A percentile compares a stretch with the other conserved stretches of the same genome.
Evolutionary conservation across 192 early-diverging fungal species (phyloP).

Genomic region (Martensiomyces pterosporus): DNA sequence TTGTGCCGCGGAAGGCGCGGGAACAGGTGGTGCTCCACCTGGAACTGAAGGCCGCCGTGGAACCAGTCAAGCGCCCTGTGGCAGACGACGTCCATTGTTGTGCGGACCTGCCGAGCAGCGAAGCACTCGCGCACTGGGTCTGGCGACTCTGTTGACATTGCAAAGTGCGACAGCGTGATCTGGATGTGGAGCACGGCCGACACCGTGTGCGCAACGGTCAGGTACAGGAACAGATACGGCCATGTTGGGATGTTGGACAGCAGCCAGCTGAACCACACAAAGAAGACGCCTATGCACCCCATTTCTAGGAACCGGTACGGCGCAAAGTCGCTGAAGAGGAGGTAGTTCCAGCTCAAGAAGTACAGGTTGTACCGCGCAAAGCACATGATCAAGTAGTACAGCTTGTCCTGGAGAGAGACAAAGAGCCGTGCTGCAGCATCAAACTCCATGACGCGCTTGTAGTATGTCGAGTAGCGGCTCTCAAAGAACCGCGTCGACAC

Average conservation of each 20-base stretch:
- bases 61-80: slow-evolving; percentile 93
- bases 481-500: slow-evolving; percentile 74
- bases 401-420: slow-evolving; percentile 76
- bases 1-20: slow-evolving; percentile 92
- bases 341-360: slow-evolving; percentile 63
- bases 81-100: slow-evolving; percentile 96
- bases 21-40: slow-evolving; percentile 94
- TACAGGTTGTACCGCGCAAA: slow-evolving; percentile 96
- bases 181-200: slow-evolving; percentile 90
- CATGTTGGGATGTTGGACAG: slow-evolving; percentile 68
- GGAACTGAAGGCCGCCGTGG: slow-evolving; percentile 96
- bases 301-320: slow-evolving; percentile 77
- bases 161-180: slow-evolving; percentile 95
- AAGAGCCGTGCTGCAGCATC: slow-evolving; percentile 72
- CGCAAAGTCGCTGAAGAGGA: slow-evolving; percentile 61
- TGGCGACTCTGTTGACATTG: slow-evolving; percentile 78
- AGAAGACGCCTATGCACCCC: slow-evolving; percentile 67
- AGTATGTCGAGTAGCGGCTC: slow-evolving; percentile 85
- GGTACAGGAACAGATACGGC: slow-evolving; percentile 57
- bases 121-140: slow-evolving; percentile 71
- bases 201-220: slow-evolving; percentile 74
- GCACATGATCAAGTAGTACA: slow-evolving; percentile 80
- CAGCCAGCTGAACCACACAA: slow-evolving; percentile 72
- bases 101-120: slow-evolving; percentile 80
- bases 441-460: slow-evolving; percentile 77